Base-by-base conservation (phyloP, 805 yeast species). In the Candida arabinofermentans region DNA sequence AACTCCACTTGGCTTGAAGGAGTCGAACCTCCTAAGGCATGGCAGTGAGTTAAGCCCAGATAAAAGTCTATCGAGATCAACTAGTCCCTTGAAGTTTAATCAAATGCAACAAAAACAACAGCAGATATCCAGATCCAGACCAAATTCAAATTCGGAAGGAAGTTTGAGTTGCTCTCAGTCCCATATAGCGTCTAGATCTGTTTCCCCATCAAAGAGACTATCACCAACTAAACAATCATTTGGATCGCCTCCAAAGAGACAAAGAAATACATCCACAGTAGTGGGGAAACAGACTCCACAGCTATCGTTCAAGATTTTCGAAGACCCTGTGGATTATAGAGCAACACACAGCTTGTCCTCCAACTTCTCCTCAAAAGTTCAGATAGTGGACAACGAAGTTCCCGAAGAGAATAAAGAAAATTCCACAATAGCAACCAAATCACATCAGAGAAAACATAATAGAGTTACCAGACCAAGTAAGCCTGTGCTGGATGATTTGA, bases 301-400 rank as follows among this genome's bases (percentile, higher is more conserved):
- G 3, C 24, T 31, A 5, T 47, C 44, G n/a, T 51, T 53, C 45
- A 44, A 48, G 18, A 53, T 51, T 7, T 50, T 42, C 40, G 50
- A 51, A 34, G 55, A 51, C 37, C 43, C 46, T 2, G 26, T 33
- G 5, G 43, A 42, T 22, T 43, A 47, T 38, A 42, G 53, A 34
- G 40, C 33, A 13, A 16, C n/a, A 19, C 22, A 8, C 19, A 17
- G 7, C 13, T 24, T 27, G 26, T 26, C 24, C 13, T n/a, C 18
- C 8, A 8, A 18, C 22, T 24, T 24, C 14, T 9, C 27, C 32
- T 13, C 18, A 9, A 10, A 21, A 13, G 18, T 33, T 9, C 26
- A 21, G 16, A 33, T 22, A 5, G 22, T 12, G 13, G 16, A 7
- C 14, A 21, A 14, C 9, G 16, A 21, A 13, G 22, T 21, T 4